phyloP scores from a whole-genome alignment of 352 stramenopile species.

The Lagenidium giganteum region DNA sequence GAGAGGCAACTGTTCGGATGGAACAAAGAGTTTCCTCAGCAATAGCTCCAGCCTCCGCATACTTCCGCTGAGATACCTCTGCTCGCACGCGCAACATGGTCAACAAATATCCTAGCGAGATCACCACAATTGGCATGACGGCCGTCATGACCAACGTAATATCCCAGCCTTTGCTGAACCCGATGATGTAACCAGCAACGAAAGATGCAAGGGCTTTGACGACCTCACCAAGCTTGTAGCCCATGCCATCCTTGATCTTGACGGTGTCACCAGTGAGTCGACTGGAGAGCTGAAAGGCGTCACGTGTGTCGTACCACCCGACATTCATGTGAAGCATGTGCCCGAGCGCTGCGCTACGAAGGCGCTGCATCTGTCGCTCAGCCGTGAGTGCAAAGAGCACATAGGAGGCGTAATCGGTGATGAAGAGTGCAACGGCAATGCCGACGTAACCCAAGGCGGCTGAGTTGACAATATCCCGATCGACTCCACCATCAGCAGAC shows the following conservation, averaged over 20 bases:
- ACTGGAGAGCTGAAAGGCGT: constrained; percentile 30
- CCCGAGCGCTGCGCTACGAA: constrained; percentile 20
- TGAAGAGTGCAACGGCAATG: constrained; percentile 8
- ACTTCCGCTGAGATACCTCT: constrained; percentile 13
- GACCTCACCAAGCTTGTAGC: constrained; percentile 40
- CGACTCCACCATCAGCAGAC: constrained; percentile 1
- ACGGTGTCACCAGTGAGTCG: constrained; percentile 37
- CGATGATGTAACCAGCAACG: constrained; percentile 33
- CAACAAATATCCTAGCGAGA: constrained; percentile 30
- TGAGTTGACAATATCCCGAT: constrained; percentile 1
- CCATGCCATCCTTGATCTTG: constrained; percentile 55
- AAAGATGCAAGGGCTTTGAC: constrained; percentile 31
- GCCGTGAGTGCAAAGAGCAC: constrained; percentile 19
- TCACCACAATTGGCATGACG: constrained; percentile 35
- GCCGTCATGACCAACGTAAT: constrained; percentile 37
- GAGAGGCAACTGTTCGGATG: constrained; percentile 29
- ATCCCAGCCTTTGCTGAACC: constrained; percentile 40
- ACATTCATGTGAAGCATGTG: constrained; percentile 46
- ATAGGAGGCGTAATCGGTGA: constrained; percentile 19
- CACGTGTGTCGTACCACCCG: constrained; percentile 30
- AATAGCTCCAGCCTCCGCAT: constrained; percentile 27
- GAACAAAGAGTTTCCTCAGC: constrained; percentile 30
- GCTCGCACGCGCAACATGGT: constrained; percentile 15
- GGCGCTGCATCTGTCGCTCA: constrained; percentile 35
- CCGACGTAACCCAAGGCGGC: constrained; percentile 11